Conservation (phyloP, 2,329 filamentous ascomycete genomes). For the Colletotrichum limetticola region DNA sequence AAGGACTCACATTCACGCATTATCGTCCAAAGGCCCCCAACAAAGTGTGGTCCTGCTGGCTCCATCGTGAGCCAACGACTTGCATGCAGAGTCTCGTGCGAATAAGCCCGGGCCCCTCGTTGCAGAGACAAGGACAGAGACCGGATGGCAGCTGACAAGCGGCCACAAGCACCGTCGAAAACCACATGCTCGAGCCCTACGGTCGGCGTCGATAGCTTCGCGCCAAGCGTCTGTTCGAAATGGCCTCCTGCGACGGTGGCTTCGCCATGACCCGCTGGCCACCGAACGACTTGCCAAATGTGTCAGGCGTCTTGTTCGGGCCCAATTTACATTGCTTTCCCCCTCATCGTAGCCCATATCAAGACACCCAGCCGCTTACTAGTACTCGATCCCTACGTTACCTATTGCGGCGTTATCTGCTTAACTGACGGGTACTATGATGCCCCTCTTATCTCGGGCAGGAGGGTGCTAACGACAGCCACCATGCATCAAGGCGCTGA, state of each 20-base stretch:
- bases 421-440: neutral
- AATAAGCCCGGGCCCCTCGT: neutral
- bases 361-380: neutral
- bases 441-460: constrained; percentile 10
- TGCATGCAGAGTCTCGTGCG: constrained; percentile 11
- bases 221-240: constrained; percentile 19
- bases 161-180: constrained; percentile 18
- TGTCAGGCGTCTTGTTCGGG: constrained; percentile 9
- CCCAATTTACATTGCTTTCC: neutral
- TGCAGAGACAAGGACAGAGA: constrained; percentile 4
- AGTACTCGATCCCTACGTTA: constrained; percentile 2
- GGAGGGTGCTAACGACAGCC: constrained; percentile 22
- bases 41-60: neutral
- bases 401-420: constrained; percentile 25
- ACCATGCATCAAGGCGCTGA: constrained; percentile 26
- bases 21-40: constrained; percentile 21
- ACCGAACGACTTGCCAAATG: constrained; percentile 6
- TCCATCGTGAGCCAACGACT: neutral
- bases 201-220: constrained; percentile 28
- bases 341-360: constrained; percentile 17
- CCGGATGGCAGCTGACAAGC: constrained; percentile 33
- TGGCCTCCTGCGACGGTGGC: constrained; percentile 32
- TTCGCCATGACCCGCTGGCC: constrained; percentile 20
- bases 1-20: neutral
- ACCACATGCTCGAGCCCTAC: constrained; percentile 26